Base-by-base conservation (phyloP, 768 basidiomycete species). In the Phylloporus scabripes region DNA sequence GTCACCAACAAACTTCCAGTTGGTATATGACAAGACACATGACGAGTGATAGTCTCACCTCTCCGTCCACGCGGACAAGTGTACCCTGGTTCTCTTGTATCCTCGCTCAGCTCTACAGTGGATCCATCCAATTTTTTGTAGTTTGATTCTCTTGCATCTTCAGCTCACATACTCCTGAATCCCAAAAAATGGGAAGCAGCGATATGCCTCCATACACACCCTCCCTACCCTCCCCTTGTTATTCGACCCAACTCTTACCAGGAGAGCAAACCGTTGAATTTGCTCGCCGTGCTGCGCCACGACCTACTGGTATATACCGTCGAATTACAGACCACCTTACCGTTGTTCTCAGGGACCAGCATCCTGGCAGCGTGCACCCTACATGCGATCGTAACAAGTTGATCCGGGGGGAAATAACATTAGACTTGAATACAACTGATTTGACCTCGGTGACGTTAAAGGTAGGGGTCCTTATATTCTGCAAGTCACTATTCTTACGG, bases 201-300 rank as follows among this genome's bases (percentile, higher is more conserved):
- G 53, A 52, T 7, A 69, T 77, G 7, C 78, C 83, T 4, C 78
- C 83, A 5, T 86, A 85, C 58, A 71, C 79, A 0, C 72, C 77
- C 4, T 75, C 81, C 2, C 60, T 66, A 0, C 75, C 78, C 10
- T 72, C 76, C 1, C 83, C 84, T 0, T 53, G 59, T 0, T 86
- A 86, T 60, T 80, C 84, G 40, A 71, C 56, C 28, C 69, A 73
- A 39, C 80, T 74, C 44, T 61, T 70, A 1, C 67, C 63, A 8
- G 78, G 74, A 39, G 84, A 86, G 55, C 68, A 67, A 48, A 68
- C 70, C 2, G 69, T 85, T 2, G 74, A 77, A 32, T 72, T 70
- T 40, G 74, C 74, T 3, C 78, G 43, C 15, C 49, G 49, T 14
- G 21, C 20, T 21, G 24, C 42, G 4, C 45, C 54, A 6, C 56